A percentile compares a stretch with the other conserved stretches of the same genome.
These are phyloP conservation scores for Cladophialophora chaetospira DNA, from an alignment of 2,329 filamentous ascomycete genomes.

Conservation along the genomic window DNA sequence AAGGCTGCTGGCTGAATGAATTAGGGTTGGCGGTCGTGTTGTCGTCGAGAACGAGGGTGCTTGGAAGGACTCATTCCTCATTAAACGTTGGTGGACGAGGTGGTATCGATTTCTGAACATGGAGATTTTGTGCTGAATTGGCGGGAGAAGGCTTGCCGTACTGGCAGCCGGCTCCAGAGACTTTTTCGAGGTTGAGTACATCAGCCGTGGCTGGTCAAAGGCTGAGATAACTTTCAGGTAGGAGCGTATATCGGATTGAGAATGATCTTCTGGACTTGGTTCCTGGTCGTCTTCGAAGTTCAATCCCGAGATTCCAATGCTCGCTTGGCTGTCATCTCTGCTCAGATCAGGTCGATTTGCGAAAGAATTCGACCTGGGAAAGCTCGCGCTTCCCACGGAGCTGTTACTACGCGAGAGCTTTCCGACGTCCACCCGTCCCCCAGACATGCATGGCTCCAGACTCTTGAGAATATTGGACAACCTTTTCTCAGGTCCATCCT, in stretches of 20 bases:
- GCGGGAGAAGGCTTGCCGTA: slow-evolving; percentile 72
- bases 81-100: slow-evolving; percentile 84
- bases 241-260: slow-evolving; percentile 68
- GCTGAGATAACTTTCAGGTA: slow-evolving; percentile 85
- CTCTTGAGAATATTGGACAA: slow-evolving; percentile 81
- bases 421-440: slow-evolving; percentile 63
- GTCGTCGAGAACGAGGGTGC: slow-evolving; percentile 70
- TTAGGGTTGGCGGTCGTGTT: slow-evolving; percentile 53
- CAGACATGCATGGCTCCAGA: slow-evolving; percentile 83
- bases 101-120: slow-evolving; percentile 90
- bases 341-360: slow-evolving; percentile 39
- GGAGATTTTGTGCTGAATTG: slow-evolving; percentile 76
- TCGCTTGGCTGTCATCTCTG: slow-evolving; percentile 65
- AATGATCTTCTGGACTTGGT: slow-evolving; percentile 36
- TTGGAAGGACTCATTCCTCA: slow-evolving; percentile 93
- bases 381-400: slow-evolving; percentile 41
- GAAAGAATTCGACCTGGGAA: slow-evolving; percentile 62
- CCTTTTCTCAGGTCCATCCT: slow-evolving; percentile 70
- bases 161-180: slow-evolving; percentile 77
- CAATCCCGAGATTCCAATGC: slow-evolving; percentile 59
- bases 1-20: slow-evolving; percentile 60
- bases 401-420: slow-evolving; percentile 49
- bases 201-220: slow-evolving; percentile 72
- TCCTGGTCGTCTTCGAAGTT: slow-evolving; percentile 38
- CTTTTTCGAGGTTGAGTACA: slow-evolving; percentile 66